Base-by-base conservation (phyloP, 176 grass and related monocot genomes). In the Otatea glauca region DNA sequence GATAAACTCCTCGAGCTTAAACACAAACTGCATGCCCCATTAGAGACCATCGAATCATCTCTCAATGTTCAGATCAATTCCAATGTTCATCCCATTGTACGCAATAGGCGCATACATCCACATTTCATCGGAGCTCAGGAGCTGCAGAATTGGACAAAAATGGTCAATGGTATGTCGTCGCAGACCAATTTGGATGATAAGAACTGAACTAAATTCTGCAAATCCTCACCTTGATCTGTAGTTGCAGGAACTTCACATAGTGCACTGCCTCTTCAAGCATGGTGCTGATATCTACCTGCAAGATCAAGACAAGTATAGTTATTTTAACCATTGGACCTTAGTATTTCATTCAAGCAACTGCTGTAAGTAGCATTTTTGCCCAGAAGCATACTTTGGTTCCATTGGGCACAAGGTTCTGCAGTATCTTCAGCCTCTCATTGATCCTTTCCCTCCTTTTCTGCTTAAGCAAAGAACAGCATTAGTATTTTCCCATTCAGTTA, bases 71-170 rank as follows among this genome's bases (percentile, higher is more conserved):
- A 97, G 66, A 78, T 97, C 84, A 53, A 91, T 65, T 18, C 92
- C 90, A 70, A 97, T 77, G 84, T 88, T 90, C 90, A 91, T 91
- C 81, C 90, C 92, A 50, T 93, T 94, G 88, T 93, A 94, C 11
- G 84, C 95, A 25, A 97, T 90, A 1, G 92, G 92, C 9, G 95
- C 88, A 15, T 94, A 94, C 95, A 97, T 97, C 95, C 95, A 97
- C 59, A 88, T 84, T 64, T 91, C 90, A 69, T 97, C 86, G 0
- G 92, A 97, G 84, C 92, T 94, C 43, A 97, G 84, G 55, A 94
- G 86, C 94, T 97, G 81, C 76, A 78, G 42, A 79, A 65, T 81
- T 59, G 78, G 5, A 38, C 75, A 16, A 75, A n/a, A 77, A 72
- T 55, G 62, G 59, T 87, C 21, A 85, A 9, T 3, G 45, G 7